Base-by-base conservation (phyloP, 1,139 yeast species). In the Candida frijolesensis region DNA sequence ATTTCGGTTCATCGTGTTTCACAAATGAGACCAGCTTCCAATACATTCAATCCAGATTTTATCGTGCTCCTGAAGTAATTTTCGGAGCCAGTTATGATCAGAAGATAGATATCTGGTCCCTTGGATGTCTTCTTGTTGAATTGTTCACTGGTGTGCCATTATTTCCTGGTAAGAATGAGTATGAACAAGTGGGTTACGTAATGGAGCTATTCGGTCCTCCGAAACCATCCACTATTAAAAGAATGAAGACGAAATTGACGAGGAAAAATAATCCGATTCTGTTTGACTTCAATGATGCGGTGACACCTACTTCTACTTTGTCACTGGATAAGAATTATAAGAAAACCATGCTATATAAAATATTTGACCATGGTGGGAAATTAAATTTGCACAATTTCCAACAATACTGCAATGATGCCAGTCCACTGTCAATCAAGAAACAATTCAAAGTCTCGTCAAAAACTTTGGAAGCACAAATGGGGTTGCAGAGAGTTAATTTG, bases 41-140 rank as follows among this genome's bases (percentile, higher is more conserved):
- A 0, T 84, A 84, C 56, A 78, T 84, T 44, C 89, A 84, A 60
- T 84, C 89, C 1, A 61, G 89, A 42, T 84, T 78, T 58, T 84
- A 84, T 59, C 65, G 89, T 50, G 87, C 89, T 14, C 91, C 97
- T 0, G 97, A 90, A 63, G 91, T 90, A 3, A 72, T 88, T 39
- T 61, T 89, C n/a, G 97, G 96, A 1, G 84, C 90, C 52, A 77
- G 82, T 32, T 90, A 90, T 64, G 76, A 82, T 50, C 74, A 78
- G 29, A 81, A 81, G 58, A 87, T 89, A 50, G 96, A 89, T 63
- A 79, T 88, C 54, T 89, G 96, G 96, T 86, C 94, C 4, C 68
- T 86, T 54, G 94, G 88, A 0, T 80, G 92, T 51, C 80, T 89
- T 40, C 65, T 86, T 15, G 81, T 84, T 1, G 96, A 89, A 62